phyloP scores from a whole-genome alignment of 768 basidiomycete genomes.

The Obba rivulosa region DNA sequence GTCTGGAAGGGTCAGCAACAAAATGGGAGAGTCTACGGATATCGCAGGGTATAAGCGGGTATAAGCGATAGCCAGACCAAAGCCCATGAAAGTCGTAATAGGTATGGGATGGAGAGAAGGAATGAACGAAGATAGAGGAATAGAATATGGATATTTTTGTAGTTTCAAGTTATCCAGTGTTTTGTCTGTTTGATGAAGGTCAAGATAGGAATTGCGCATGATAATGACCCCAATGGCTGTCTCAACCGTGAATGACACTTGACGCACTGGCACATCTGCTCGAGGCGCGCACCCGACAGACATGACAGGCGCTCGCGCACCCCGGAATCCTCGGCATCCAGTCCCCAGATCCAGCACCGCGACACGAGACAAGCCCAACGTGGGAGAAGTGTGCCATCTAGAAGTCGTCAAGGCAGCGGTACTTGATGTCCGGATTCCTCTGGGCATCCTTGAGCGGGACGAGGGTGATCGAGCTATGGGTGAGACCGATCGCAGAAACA shows the following conservation, averaged over 20 bases:
- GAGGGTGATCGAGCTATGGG: slow-evolving; percentile 7
- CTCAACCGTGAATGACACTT: not conserved
- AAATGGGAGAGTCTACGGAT: not conserved
- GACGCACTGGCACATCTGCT: not conserved
- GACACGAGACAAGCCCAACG: not conserved
- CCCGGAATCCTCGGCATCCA: not conserved
- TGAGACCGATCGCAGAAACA: slow-evolving; percentile 11
- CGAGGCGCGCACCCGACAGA: not conserved
- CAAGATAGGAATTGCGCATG: not conserved
- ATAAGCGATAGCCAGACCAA: too few species aligned
- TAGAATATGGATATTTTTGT: not conserved
- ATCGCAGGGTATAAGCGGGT: too few species aligned
- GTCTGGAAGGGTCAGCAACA: not conserved
- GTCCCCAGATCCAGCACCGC: not conserved
- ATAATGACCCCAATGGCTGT: not conserved
- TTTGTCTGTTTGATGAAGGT: not conserved
- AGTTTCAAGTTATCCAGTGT: not conserved
- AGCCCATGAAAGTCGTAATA: too few species aligned
- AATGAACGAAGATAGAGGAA: not conserved
- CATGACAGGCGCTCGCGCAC: not conserved
- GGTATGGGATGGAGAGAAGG: not conserved
- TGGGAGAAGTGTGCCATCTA: not conserved
- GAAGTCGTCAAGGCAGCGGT: slow-evolving; percentile 2
- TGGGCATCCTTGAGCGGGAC: slow-evolving; percentile 10
- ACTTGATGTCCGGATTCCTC: slow-evolving; percentile 6